Evolutionary conservation across 768 basidiomycete genomes (phyloP).

Genomic region (Boletus edulis): DNA sequence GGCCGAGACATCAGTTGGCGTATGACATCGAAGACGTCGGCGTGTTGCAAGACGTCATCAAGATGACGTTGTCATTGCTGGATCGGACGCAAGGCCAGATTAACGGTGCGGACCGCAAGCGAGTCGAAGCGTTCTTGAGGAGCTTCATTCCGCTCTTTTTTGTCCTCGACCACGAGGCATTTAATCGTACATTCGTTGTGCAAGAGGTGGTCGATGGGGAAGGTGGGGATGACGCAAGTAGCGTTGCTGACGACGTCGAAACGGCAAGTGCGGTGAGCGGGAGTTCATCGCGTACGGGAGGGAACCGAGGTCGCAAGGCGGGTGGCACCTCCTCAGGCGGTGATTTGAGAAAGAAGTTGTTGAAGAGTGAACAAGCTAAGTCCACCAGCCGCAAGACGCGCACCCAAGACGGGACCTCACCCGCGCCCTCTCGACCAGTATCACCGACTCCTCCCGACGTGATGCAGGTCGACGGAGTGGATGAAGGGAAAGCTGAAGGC

Average conservation of each 20-base stretch:
- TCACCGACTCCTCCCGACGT: slow-evolving; percentile 57
- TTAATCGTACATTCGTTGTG: slow-evolving; percentile 67
- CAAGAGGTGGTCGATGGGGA: slow-evolving; percentile 65
- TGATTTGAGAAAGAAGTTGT: slow-evolving; percentile 73
- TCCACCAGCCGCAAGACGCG: slow-evolving; percentile 59
- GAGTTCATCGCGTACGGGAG: slow-evolving; percentile 31
- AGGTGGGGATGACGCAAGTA: slow-evolving; percentile 44
- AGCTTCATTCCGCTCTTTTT: slow-evolving; percentile 76
- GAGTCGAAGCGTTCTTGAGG: slow-evolving; percentile 81
- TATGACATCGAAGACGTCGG: slow-evolving; percentile 70
- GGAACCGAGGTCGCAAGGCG: slow-evolving; percentile 41
- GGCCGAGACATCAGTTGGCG: slow-evolving; percentile 76
- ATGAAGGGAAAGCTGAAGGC: slow-evolving; percentile 26
- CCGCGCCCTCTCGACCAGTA: slow-evolving; percentile 56
- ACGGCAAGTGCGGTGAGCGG: slow-evolving; percentile 28
- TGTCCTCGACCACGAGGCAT: slow-evolving; percentile 65
- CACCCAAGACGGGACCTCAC: slow-evolving; percentile 50
- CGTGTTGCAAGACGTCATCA: slow-evolving; percentile 83
- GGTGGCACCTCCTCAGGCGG: slow-evolving; percentile 44
- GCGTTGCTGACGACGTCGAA: slow-evolving; percentile 38
- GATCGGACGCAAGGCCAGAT: slow-evolving; percentile 84
- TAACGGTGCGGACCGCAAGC: slow-evolving; percentile 65
- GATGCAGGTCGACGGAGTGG: slow-evolving; percentile 32
- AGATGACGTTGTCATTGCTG: slow-evolving; percentile 86
- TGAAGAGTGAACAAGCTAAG: slow-evolving; percentile 84